Evolutionary conservation across 2,329 filamentous ascomycete genomes (phyloP).

Genomic region (Eutypella sp.): DNA sequence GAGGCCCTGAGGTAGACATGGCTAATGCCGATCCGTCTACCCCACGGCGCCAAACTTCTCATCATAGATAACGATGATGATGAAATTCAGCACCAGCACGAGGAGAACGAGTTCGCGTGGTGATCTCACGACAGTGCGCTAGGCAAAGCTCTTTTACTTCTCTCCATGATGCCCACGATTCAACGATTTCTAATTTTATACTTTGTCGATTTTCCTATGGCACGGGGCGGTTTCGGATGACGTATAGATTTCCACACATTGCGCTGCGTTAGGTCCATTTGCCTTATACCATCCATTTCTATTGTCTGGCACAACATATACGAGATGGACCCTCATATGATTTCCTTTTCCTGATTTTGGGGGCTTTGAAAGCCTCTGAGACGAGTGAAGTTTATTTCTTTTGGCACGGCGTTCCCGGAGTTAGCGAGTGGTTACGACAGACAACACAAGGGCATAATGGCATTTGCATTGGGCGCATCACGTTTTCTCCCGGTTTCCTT

Average conservation of each 20-base stretch:
- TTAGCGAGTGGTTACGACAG: too few relatives aligned
- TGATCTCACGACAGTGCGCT: too few relatives aligned
- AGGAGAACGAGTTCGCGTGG: too few relatives aligned
- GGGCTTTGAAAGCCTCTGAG: conserved; percentile 6
- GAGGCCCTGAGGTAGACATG: conserved; percentile 16
- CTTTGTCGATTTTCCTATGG: conserved; percentile 1
- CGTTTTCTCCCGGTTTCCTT: background rate
- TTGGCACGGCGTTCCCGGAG: background rate
- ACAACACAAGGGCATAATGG: background rate
- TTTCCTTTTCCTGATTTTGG: background rate
- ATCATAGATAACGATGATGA: too few relatives aligned
- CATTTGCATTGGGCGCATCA: background rate
- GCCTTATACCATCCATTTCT: background rate
- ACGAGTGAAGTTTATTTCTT: conserved; percentile 1
- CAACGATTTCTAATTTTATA: conserved; percentile 1
- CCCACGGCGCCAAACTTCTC: conserved; percentile 16
- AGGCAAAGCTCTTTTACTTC: background rate
- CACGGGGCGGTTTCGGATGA: conserved; percentile 10
- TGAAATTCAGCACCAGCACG: too few relatives aligned
- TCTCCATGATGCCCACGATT: background rate
- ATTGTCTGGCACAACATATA: background rate
- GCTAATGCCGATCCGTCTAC: conserved; percentile 9
- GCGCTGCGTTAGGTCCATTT: conserved; percentile 2
- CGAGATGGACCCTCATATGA: background rate
- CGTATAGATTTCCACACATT: conserved; percentile 15